Conservation (phyloP, 108 stramenopile species). For the Skeletonema tropicum region DNA sequence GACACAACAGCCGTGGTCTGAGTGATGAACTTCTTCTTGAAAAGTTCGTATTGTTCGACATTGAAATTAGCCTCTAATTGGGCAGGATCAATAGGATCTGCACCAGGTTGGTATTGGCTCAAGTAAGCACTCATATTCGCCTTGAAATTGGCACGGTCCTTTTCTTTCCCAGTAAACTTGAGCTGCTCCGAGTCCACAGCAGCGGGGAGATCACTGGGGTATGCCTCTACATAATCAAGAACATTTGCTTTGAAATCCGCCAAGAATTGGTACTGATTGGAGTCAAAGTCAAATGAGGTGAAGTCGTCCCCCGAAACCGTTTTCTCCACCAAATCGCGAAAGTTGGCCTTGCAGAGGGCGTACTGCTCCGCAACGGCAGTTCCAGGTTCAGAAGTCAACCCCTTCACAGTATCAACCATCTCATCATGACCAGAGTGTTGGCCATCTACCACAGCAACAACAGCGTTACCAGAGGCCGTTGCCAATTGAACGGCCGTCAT, state of each 20-base stretch:
- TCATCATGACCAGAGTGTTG: constrained; percentile 79
- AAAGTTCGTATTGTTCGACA: constrained; percentile 78
- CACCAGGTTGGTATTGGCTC: constrained; percentile 71
- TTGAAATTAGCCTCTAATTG: constrained; percentile 69
- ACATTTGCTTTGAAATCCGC: constrained; percentile 80
- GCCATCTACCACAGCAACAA: constrained; percentile 81
- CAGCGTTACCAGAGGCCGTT: constrained; percentile 60
- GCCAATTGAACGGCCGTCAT: constrained; percentile 76
- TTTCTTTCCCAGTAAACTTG: constrained; percentile 82
- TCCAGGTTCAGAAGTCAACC: constrained; percentile 77
- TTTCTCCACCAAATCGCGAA: constrained; percentile 67
- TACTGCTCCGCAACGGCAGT: constrained; percentile 81
- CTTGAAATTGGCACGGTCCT: constrained; percentile 75
- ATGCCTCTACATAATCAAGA: constrained; percentile 63
- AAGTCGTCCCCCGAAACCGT: constrained; percentile 67
- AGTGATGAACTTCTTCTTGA: constrained; percentile 79
- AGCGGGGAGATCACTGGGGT: constrained; percentile 76
- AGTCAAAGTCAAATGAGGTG: constrained; percentile 35
- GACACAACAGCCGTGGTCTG: constrained; percentile 81
- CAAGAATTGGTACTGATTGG: constrained; percentile 52
- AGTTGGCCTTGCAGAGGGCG: constrained; percentile 77
- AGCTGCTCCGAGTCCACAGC: constrained; percentile 66
- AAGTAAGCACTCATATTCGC: constrained; percentile 83
- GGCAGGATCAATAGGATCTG: constrained; percentile 66
- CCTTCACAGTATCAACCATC: constrained; percentile 78